These are phyloP conservation scores for Cyclocybe cylindracea DNA, from an alignment of 768 basidiomycete species.

Conservation along the genomic window DNA sequence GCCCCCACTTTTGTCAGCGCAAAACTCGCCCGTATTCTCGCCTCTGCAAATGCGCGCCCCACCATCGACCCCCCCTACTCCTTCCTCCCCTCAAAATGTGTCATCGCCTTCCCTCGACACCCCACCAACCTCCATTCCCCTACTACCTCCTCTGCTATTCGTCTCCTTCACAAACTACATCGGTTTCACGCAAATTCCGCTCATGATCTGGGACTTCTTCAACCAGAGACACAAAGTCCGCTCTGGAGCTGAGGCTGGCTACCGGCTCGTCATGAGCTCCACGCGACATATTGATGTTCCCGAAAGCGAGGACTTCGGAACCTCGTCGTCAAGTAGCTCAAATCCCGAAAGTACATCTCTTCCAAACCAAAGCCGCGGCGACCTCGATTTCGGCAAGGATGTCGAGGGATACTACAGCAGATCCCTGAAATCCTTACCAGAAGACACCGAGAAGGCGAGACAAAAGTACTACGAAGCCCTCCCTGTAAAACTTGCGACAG, in stretches of 20 bases:
- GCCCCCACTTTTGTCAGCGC: conserved; percentile 23
- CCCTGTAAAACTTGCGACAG: conserved; percentile 62
- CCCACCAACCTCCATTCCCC: conserved; percentile 60
- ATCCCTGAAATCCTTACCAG: conserved; percentile 52
- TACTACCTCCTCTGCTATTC: conserved; percentile 78
- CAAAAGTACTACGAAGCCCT: conserved; percentile 77
- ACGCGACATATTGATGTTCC: conserved; percentile 59
- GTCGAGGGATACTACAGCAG: conserved; percentile 70
- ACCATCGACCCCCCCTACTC: conserved; percentile 6
- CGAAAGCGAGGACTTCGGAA: conserved; percentile 25
- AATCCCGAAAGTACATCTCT: conserved; percentile 6
- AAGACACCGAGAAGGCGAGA: conserved; percentile 68
- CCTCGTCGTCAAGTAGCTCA: conserved; percentile 15
- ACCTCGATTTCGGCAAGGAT: conserved; percentile 73
- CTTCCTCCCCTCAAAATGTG: conserved; percentile 13
- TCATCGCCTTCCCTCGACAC: conserved; percentile 21
- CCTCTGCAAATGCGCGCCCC: conserved; percentile 25
- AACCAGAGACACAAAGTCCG: conserved; percentile 83
- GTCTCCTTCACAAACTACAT: conserved; percentile 75
- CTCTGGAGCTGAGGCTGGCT: conserved; percentile 80
- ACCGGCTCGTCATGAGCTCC: conserved; percentile 62
- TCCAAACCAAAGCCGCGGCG: conserved; percentile 33
- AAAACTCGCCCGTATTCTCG: conserved; percentile 32
- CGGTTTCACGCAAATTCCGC: conserved; percentile 81
- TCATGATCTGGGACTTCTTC: conserved; percentile 93